Evolutionary conservation across 1,284 basidiomycete genomes (phyloP).

Genomic region (Trametes pubescens): DNA sequence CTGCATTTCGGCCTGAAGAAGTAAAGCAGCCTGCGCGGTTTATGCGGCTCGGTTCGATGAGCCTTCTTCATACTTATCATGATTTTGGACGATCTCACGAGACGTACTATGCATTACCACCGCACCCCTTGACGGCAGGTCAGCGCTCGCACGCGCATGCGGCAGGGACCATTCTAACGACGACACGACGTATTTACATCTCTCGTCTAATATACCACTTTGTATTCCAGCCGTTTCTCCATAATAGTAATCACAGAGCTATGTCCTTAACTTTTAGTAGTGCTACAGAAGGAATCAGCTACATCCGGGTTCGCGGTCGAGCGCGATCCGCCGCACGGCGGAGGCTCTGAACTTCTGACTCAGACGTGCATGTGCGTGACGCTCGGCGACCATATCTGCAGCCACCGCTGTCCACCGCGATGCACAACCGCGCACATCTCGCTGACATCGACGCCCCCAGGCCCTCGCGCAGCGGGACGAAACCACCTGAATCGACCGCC

Average conservation of each 20-base stretch:
- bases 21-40: slow-evolving; percentile 7
- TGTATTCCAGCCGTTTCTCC: slow-evolving; percentile 6
- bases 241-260: slow-evolving; percentile 4
- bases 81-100: slow-evolving; percentile 24
- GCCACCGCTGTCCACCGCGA: slow-evolving; percentile 1
- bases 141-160: background rate
- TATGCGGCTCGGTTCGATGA: background rate
- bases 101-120: slow-evolving; percentile 9
- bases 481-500: background rate
- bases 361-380: background rate
- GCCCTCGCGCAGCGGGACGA: slow-evolving; percentile 2
- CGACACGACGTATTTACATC: slow-evolving; percentile 18
- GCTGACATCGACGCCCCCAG: background rate
- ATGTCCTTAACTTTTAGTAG: no score
- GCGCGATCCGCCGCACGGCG: background rate
- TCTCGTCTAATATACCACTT: slow-evolving; percentile 27
- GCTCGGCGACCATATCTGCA: background rate
- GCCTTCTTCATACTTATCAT: background rate
- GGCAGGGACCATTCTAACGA: slow-evolving; percentile 12
- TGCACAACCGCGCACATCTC: slow-evolving; percentile 1
- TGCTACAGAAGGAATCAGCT: background rate
- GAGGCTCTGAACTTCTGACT: background rate
- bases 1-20: slow-evolving; percentile 48
- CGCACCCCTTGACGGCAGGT: background rate
- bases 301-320: background rate